A percentile compares a stretch with the other conserved stretches of the same genome.
These are phyloP conservation scores for Stereocaulon alpinum DNA, from an alignment of 495 filamentous ascomycete genomes.

Conservation along the genomic window DNA sequence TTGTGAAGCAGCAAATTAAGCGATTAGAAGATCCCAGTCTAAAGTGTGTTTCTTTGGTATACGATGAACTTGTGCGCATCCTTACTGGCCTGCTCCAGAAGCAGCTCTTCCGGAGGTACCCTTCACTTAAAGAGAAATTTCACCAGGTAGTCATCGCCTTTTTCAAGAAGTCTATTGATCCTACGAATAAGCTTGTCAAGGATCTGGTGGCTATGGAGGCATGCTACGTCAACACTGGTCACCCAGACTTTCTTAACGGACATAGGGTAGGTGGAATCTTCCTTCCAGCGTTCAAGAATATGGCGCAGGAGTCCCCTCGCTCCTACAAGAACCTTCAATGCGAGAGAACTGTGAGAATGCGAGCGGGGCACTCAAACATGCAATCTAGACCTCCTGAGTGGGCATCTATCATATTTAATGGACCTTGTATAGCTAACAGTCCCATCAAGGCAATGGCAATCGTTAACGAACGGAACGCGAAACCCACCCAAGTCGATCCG, in stretches of 20 bases:
- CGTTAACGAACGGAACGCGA: conserved; percentile 75
- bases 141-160: conserved; percentile 88
- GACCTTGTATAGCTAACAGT: not conserved
- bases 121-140: conserved; percentile 90
- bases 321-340: not conserved
- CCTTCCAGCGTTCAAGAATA: not conserved
- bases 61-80: conserved; percentile 95
- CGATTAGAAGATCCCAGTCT: conserved; percentile 90
- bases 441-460: conserved; percentile 76
- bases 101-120: conserved; percentile 84
- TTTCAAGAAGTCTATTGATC: conserved; percentile 96
- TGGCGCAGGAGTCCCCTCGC: not conserved
- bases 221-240: conserved; percentile 96
- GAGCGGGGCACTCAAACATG: not conserved
- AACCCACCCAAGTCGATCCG: conserved; percentile 94
- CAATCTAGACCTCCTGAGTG: not conserved
- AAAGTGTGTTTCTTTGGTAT: conserved; percentile 94
- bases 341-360: too few species aligned
- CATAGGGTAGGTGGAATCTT: conserved; percentile 51
- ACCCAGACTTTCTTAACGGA: conserved; percentile 96
- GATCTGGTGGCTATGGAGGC: conserved; percentile 93
- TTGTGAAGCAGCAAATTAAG: conserved; percentile 98
- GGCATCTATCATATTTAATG: not conserved
- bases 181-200: conserved; percentile 90
- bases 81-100: conserved; percentile 82